phyloP scores from a whole-genome alignment of 129 eudicot genomes.

The Artemisia tridentata region DNA sequence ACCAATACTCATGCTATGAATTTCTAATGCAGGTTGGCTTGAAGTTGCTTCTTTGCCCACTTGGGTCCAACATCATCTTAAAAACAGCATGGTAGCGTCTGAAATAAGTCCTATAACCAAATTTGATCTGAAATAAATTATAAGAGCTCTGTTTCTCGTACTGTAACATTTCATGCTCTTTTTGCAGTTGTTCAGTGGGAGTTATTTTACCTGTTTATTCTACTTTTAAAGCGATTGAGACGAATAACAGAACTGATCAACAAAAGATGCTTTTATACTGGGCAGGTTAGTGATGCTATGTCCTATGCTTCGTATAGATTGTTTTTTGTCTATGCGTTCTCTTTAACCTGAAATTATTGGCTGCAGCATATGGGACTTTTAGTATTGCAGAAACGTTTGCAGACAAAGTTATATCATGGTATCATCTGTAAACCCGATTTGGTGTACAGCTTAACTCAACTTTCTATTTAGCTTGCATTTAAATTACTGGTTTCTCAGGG shows the following conservation, averaged over 20 bases:
- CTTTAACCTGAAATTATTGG: not conserved
- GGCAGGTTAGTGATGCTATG: constrained; percentile 71
- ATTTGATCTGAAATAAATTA: constrained; percentile 6
- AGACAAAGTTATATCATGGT: constrained; percentile 81
- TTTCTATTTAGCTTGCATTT: not conserved
- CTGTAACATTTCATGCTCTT: constrained; percentile 12
- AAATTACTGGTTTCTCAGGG: constrained; percentile 45
- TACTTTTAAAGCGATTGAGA: constrained; percentile 83
- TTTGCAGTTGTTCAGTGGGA: constrained; percentile 82
- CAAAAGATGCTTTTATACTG: constrained; percentile 84
- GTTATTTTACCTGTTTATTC: constrained; percentile 79
- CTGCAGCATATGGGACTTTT: constrained; percentile 93
- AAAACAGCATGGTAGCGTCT: constrained; percentile 80
- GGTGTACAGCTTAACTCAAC: constrained; percentile 11
- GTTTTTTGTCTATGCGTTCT: not conserved
- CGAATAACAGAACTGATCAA: constrained; percentile 57
- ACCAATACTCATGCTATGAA: not conserved
- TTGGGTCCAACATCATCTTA: constrained; percentile 68
- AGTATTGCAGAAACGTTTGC: constrained; percentile 70
- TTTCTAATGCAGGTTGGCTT: constrained; percentile 69
- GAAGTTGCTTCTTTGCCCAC: constrained; percentile 70
- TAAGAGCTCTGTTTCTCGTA: not conserved
- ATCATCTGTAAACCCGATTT: constrained; percentile 20
- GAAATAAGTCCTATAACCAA: not conserved
- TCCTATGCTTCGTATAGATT: not conserved